These are phyloP conservation scores for Diaporthe amygdali DNA, from an alignment of 2,329 filamentous ascomycete species.

Conservation along the genomic window DNA sequence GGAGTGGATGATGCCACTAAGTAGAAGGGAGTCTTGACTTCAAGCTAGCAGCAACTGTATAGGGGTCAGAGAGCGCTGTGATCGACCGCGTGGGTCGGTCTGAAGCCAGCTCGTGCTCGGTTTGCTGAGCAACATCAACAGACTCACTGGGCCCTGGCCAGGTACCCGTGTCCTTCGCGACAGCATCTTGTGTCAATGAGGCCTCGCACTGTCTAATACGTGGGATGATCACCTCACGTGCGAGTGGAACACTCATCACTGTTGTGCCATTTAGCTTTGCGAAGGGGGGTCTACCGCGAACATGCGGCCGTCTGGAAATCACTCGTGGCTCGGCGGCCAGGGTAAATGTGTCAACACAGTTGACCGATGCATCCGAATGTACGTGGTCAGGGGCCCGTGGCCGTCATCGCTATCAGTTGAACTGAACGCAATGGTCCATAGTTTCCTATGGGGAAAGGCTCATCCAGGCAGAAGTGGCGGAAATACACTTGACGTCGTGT, in stretches of 20 bases:
- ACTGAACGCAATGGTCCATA: neutral
- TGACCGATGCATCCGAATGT: neutral
- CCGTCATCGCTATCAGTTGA: neutral
- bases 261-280: neutral
- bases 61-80: neutral
- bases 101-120: neutral
- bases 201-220: neutral
- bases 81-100: neutral
- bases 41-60: neutral
- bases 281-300: neutral
- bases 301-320: neutral
- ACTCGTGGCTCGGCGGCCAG: constrained; percentile 3
- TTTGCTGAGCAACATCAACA: neutral
- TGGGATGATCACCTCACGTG: neutral
- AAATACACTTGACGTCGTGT: neutral
- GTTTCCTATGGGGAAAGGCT: neutral
- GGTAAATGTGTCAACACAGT: neutral
- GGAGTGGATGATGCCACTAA: neutral
- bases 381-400: neutral
- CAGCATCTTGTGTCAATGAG: neutral
- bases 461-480: neutral
- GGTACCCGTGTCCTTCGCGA: neutral
- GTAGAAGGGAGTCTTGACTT: neutral
- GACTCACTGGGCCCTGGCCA: too few relatives aligned
- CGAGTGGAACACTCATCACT: neutral